Evolutionary conservation across 2,329 filamentous ascomycete species (phyloP).

Genomic region (Camillea tinctor): DNA sequence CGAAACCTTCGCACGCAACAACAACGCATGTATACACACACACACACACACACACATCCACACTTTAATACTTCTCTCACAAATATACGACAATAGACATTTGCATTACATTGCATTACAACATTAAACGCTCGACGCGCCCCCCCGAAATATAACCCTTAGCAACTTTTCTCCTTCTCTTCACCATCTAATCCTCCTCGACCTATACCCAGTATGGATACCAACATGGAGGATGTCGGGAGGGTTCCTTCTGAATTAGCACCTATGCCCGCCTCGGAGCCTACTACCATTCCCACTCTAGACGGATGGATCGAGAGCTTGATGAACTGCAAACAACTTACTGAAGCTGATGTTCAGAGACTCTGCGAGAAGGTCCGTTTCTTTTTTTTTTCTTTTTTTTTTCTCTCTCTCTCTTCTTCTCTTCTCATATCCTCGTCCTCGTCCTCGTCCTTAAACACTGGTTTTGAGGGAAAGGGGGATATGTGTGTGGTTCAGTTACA

Average conservation of each 20-base stretch:
- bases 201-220: constrained; percentile 69
- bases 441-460: neutral
- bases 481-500: too few relatives aligned
- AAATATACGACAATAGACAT: too few relatives aligned
- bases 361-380: constrained; percentile 94
- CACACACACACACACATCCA: too few relatives aligned
- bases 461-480: too few relatives aligned
- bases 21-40: too few relatives aligned
- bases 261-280: constrained; percentile 67
- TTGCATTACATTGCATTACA: too few relatives aligned
- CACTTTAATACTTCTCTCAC: too few relatives aligned
- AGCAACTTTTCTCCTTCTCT: too few relatives aligned
- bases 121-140: too few relatives aligned
- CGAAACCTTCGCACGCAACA: too few relatives aligned
- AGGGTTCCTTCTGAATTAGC: constrained; percentile 79
- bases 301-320: constrained; percentile 98
- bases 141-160: too few relatives aligned
- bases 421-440: neutral
- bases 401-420: constrained; percentile 3
- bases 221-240: constrained; percentile 97
- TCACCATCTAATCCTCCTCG: neutral
- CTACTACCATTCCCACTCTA: constrained; percentile 85
- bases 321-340: constrained; percentile 98
- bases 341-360: constrained; percentile 90
- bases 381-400: too few relatives aligned